Percentiles rank a stretch among this genome's conserved stretches.
phyloP scores from a whole-genome alignment of 495 filamentous ascomycete genomes.

The Podospora sp. region DNA sequence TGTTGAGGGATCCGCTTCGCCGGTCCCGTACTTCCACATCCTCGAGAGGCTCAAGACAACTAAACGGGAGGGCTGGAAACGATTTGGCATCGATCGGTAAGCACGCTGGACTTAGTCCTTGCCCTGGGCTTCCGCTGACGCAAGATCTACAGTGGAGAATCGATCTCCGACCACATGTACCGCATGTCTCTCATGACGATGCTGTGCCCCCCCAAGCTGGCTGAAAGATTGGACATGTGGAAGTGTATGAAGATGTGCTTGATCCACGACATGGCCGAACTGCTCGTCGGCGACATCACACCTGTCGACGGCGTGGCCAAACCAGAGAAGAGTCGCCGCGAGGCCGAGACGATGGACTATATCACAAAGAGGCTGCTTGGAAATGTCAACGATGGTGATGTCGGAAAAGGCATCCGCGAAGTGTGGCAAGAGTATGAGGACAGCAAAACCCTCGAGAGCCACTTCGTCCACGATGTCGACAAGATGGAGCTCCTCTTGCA shows the following conservation, averaged over 20 bases:
- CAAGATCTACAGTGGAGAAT: conserved; percentile 58
- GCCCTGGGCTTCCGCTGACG: neutral
- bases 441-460: conserved; percentile 74
- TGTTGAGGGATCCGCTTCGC: conserved; percentile 64
- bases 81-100: conserved; percentile 72
- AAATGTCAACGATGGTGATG: conserved; percentile 66
- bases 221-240: conserved; percentile 68
- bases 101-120: neutral
- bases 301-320: conserved; percentile 74
- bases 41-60: conserved; percentile 92
- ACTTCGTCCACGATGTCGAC: conserved; percentile 95
- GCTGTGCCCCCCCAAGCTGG: conserved; percentile 80
- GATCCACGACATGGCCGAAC: conserved; percentile 96
- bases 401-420: conserved; percentile 67
- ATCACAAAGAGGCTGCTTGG: conserved; percentile 72
- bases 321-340: conserved; percentile 82
- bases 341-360: conserved; percentile 87
- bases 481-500: conserved; percentile 93
- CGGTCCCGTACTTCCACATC: conserved; percentile 89
- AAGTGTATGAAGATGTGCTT: conserved; percentile 92
- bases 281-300: conserved; percentile 93
- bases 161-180: conserved; percentile 98
- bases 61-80: conserved; percentile 92
- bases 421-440: conserved; percentile 96
- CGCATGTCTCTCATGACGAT: conserved; percentile 97